A percentile compares a stretch with the other conserved stretches of the same genome.
These are phyloP conservation scores for Hymenoscyphus scutula DNA, from an alignment of 2,329 filamentous ascomycete genomes.

Conservation along the genomic window DNA sequence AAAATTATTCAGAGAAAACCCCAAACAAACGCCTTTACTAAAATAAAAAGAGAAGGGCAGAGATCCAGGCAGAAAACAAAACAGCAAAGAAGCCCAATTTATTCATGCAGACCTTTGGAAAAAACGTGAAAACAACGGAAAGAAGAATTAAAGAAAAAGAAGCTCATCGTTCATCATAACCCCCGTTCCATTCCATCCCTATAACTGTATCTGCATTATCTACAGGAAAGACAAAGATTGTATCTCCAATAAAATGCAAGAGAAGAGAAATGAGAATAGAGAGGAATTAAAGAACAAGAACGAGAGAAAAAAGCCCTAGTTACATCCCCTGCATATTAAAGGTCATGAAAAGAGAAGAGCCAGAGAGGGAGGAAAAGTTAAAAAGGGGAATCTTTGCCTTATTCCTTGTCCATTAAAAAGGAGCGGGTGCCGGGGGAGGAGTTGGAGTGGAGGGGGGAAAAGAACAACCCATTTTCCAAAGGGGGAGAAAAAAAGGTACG, in stretches of 20 bases:
- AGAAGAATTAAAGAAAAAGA: neutral
- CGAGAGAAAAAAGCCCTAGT: neutral
- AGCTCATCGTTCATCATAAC: conserved; percentile 18
- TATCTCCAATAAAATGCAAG: conserved; percentile 22
- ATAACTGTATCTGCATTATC: conserved; percentile 23
- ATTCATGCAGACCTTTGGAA: no score
- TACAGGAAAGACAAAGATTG: conserved; percentile 24
- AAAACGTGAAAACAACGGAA: no score
- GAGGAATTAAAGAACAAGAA: neutral
- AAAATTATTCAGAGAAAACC: no score
- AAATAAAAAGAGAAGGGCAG: no score
- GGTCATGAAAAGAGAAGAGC: neutral
- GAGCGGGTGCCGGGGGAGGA: no score
- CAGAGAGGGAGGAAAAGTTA: conserved; percentile 11
- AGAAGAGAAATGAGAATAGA: neutral
- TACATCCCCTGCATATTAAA: conserved; percentile 8
- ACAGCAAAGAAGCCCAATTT: no score
- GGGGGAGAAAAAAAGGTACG: no score
- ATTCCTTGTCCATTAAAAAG: neutral
- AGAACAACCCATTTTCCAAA: neutral
- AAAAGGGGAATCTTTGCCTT: conserved; percentile 6
- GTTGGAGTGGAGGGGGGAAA: neutral
- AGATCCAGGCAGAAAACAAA: no score
- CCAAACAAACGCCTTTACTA: no score
- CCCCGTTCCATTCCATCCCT: no score